Base-by-base conservation (phyloP, 2,329 filamentous ascomycete species). In the Knufia petricola region DNA sequence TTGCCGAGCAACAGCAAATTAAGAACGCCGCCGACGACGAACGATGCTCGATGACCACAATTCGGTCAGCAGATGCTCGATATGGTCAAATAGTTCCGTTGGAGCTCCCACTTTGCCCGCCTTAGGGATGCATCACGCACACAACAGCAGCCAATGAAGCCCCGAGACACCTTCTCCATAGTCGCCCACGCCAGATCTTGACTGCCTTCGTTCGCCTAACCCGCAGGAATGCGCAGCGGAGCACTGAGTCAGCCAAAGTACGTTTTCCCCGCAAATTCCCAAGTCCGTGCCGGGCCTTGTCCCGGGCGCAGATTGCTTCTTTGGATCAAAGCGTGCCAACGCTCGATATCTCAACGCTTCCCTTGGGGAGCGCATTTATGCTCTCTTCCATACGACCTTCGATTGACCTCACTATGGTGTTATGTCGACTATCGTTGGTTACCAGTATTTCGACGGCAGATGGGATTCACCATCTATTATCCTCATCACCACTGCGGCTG, bases 401-500 rank as follows among this genome's bases (percentile, higher is more conserved):
- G 20, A 8, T 24, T n/a, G 4, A 19, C 7, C n/a, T 12, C 15
- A 24, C n/a, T 30, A 47, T 47, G 32, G 17, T 9, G 28, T 24
- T n/a, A 47, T 47, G 44, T 2, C 44, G 19, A 34, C 44, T 13
- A 38, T 47, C 24, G 17, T 20, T 15, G 44, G 34, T 19, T 13
- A 47, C 23, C 44, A 47, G 39, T 28, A 47, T 28, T 47, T 28
- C 23, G 34, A 37, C 17, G 32, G n/a, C n/a, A n/a, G 24, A 24
- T 47, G 44, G 44, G 60, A 60, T 40, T 51, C 66, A 44, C 61
- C 59, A 13, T 59, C 66, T 47, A 59, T 71, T 51, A 60, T 64
- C 47, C 69, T 73, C 52, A 65, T 64, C 8, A 66, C 67, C 2
- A 66, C 74, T 46, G 64, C 69, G 12, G 69, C 64, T 3, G 61